Base-by-base conservation (phyloP, 2,329 filamentous ascomycete species). In the Fusarium pseudoanthophilum region DNA sequence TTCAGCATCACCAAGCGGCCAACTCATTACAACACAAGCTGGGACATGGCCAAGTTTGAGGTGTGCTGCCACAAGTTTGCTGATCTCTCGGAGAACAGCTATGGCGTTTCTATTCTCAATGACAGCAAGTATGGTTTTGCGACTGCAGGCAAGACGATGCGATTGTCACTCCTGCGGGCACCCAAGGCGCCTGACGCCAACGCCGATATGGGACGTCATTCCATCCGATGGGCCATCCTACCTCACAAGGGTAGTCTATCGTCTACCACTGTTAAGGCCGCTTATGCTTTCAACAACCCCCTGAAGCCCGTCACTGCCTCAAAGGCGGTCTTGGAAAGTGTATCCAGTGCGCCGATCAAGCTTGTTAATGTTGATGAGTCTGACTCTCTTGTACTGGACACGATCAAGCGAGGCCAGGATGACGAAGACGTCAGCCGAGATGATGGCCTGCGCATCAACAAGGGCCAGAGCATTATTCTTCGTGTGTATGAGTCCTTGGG, bases 31-130 rank as follows among this genome's bases (percentile, higher is more conserved):
- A 99, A 99, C 84, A 99, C 96, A 7, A 88, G 90, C 75, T 97
- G 95, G 95, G 95, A 97, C 79, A 97, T 97, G 95, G 95, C 95
- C 79, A 97, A 97, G 79, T 98, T 98, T 77, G 95, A 98, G 84
- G 95, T 98, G 58, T 97, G 95, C 87, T 95, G 93, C 81, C 95
- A 98, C 85, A 95, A 95, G 80, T 98, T 94, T 86, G 95, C 95
- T 16, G 95, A 98, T 82, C 85, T 98, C 32, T 95, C 93, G 1
- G 95, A 98, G 82, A 87, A 93, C 78, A 92, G 92, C 60, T 97
- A 97, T 77, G 95, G 95, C 72, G 94, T 98, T 13, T 95, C 93
- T 5, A 93, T 98, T 71, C 88, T 98, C 67, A 98, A 98, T 79
- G 95, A 98, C 82, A 94, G 91, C 84, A 98, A 98, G 82, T 98